phyloP scores from a whole-genome alignment of 164 flowering plant genomes.

The Aristolochia fimbriata region DNA sequence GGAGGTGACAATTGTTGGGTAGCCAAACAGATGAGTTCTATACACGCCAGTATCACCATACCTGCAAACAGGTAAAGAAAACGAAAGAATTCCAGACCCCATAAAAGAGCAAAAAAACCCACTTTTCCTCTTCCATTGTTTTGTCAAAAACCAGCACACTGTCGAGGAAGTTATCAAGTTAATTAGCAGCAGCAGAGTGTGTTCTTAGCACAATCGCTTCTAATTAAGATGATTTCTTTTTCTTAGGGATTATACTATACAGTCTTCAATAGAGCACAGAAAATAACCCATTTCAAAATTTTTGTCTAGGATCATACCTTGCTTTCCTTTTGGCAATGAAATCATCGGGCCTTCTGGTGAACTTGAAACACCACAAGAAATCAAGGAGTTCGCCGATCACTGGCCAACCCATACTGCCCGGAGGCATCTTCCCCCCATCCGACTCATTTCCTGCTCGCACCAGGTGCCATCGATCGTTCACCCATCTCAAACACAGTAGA shows the following conservation, averaged over 20 bases:
- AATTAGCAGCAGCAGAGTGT: no score
- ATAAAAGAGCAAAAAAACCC: not conserved
- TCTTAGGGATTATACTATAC: no score
- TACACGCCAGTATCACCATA: conserved; percentile 10
- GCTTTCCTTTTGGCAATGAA: conserved; percentile 13
- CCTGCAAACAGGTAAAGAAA: conserved; percentile 2
- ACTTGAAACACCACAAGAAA: conserved; percentile 16
- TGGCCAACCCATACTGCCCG: conserved; percentile 14
- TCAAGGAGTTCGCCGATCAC: conserved; percentile 12
- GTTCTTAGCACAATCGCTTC: no score
- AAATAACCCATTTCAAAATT: no score
- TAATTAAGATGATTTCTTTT: no score
- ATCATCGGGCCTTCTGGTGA: conserved; percentile 10
- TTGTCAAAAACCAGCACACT: no score
- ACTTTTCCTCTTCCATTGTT: not conserved
- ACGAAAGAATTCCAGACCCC: not conserved
- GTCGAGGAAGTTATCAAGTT: no score
- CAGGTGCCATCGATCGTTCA: conserved; percentile 5
- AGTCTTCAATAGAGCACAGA: no score
- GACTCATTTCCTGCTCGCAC: not conserved
- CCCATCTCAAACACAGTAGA: conserved; percentile 1
- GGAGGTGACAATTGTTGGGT: conserved; percentile 9
- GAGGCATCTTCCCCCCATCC: conserved; percentile 2
- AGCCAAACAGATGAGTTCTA: conserved; percentile 14
- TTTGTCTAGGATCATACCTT: conserved; percentile 2